Evolutionary conservation across 768 basidiomycete genomes (phyloP).

Genomic region (Neoboletus brunneissimus): DNA sequence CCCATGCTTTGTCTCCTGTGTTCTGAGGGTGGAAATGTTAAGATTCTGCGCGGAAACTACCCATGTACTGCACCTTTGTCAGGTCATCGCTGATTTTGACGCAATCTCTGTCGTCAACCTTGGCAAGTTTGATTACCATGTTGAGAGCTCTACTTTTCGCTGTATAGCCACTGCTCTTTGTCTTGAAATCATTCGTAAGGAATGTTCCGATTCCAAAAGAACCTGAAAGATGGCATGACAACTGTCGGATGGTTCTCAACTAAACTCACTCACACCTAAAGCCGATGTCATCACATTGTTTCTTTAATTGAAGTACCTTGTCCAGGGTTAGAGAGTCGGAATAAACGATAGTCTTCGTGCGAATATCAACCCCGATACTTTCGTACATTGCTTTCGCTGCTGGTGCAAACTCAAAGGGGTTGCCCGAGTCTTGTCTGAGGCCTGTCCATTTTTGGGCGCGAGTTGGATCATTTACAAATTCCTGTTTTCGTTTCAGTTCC

Average conservation of each 20-base stretch:
- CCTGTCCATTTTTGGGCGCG: conserved; percentile 74
- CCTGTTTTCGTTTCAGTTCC: conserved; percentile 37
- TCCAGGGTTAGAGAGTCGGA: conserved; percentile 79
- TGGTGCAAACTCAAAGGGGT: conserved; percentile 78
- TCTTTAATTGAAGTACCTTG: conserved; percentile 64
- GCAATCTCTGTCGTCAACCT: conserved; percentile 70
- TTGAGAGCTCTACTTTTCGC: conserved; percentile 81
- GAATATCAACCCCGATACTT: conserved; percentile 62
- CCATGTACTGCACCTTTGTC: conserved; percentile 54
- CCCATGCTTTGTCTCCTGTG: conserved; percentile 61
- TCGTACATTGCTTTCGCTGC: conserved; percentile 71
- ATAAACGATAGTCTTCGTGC: conserved; percentile 71
- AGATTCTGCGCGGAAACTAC: background rate
- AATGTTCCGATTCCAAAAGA: conserved; percentile 93
- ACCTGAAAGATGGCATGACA: conserved; percentile 40
- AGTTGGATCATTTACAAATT: conserved; percentile 52
- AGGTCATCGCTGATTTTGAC: conserved; percentile 94
- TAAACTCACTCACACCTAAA: conserved; percentile 47
- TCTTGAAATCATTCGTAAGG: conserved; percentile 84
- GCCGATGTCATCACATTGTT: conserved; percentile 71
- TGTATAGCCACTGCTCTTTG: conserved; percentile 39
- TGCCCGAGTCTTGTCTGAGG: conserved; percentile 91
- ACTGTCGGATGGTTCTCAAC: background rate
- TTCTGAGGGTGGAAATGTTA: conserved; percentile 43
- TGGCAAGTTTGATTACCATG: conserved; percentile 90